Evolutionary conservation across 2,329 filamentous ascomycete species (phyloP).

Genomic region (Colletotrichum sp.): DNA sequence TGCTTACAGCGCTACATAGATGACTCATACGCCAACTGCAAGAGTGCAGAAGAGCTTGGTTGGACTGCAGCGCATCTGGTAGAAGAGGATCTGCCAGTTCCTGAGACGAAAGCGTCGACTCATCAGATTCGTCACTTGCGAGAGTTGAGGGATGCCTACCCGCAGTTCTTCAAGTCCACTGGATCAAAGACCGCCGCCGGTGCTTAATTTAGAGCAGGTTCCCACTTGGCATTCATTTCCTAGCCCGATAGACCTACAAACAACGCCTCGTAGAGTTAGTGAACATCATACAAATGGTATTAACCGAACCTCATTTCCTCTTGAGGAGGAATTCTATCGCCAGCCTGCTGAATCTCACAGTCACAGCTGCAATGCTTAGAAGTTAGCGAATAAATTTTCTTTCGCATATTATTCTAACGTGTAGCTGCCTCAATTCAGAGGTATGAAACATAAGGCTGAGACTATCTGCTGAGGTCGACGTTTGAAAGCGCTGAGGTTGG

Average conservation of each 20-base stretch:
- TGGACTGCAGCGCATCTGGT: slow-evolving; percentile 89
- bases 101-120: slow-evolving; percentile 68
- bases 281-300: accelerated
- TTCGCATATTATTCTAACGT: background rate
- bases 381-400: background rate
- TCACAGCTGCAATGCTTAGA: background rate
- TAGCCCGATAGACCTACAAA: background rate
- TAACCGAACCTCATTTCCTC: accelerated
- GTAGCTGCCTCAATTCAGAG: background rate
- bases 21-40: slow-evolving; percentile 85
- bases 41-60: slow-evolving; percentile 75
- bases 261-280: background rate
- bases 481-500: background rate
- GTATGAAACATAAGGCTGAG: accelerated
- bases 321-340: accelerated
- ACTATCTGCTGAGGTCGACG: background rate
- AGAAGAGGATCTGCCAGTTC: slow-evolving; percentile 72
- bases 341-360: background rate
- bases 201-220: background rate
- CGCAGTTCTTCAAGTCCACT: slow-evolving; percentile 80
- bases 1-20: slow-evolving; percentile 55
- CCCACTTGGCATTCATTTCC: accelerated
- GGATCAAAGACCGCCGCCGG: background rate
- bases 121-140: slow-evolving; percentile 77
- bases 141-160: slow-evolving; percentile 78